Evolutionary conservation across 2,329 filamentous ascomycete genomes (phyloP).

Genomic region (Aureobasidium melanogenum): DNA sequence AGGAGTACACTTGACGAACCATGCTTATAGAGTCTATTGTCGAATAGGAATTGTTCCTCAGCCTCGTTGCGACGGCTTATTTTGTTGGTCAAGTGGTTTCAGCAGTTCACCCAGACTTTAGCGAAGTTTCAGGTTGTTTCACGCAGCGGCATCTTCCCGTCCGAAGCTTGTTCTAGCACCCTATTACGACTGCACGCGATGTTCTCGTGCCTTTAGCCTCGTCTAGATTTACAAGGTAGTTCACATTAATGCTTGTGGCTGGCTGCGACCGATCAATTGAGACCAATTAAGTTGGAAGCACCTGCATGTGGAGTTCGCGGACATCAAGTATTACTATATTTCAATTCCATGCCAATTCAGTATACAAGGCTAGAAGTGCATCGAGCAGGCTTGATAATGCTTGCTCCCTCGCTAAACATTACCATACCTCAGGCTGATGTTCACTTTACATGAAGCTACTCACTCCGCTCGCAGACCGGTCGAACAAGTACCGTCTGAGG

Average conservation of each 20-base stretch:
- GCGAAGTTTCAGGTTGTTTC: constrained; percentile 6
- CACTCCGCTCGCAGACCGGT: constrained; percentile 17
- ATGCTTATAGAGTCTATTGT: not conserved
- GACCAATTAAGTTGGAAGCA: not conserved
- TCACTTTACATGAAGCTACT: constrained; percentile 13
- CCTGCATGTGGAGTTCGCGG: not conserved
- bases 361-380: not conserved
- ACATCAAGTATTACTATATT: not conserved
- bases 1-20: not conserved
- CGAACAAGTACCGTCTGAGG: constrained; percentile 51
- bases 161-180: constrained; percentile 1
- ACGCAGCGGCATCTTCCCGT: not conserved
- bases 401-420: not conserved
- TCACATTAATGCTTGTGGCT: not conserved
- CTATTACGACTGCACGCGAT: not conserved
- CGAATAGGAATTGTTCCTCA: not conserved
- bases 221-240: not conserved
- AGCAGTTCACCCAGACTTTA: not conserved
- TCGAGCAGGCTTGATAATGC: not conserved
- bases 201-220: not conserved
- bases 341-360: too few species aligned
- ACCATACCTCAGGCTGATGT: not conserved
- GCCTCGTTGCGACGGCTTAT: not conserved
- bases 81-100: not conserved
- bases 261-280: not conserved